A percentile compares a stretch with the other conserved stretches of the same genome.
Conservation (phyloP, 1,284 basidiomycete genomes). For the Papiliotrema nemorosa region DNA sequence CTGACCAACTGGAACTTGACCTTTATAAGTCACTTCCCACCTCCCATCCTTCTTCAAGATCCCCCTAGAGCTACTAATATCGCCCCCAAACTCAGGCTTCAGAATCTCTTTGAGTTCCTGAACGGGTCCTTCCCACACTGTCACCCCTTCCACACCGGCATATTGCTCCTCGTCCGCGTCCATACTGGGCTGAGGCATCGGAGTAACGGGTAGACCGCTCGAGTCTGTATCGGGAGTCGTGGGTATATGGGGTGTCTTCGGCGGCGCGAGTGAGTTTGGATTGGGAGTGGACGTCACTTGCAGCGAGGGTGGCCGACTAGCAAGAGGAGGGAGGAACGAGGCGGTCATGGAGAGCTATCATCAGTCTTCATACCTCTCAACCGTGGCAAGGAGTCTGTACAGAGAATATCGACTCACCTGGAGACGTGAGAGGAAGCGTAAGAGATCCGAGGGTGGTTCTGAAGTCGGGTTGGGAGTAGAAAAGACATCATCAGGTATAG, state of each 20-base stretch:
- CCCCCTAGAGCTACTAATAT: slow-evolving; percentile 55
- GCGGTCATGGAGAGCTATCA: slow-evolving; percentile 68
- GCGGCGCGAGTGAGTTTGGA: slow-evolving; percentile 14
- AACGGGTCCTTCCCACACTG: slow-evolving; percentile 54
- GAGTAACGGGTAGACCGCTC: slow-evolving; percentile 25
- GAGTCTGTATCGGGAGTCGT: slow-evolving; percentile 31
- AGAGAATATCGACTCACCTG: slow-evolving; percentile 62
- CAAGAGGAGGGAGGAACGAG: slow-evolving; percentile 65
- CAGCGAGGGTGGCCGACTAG: slow-evolving; percentile 33
- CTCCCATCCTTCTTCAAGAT: slow-evolving; percentile 60
- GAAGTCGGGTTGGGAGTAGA: slow-evolving; percentile 20
- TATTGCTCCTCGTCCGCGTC: slow-evolving; percentile 67
- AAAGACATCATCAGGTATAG: slow-evolving; percentile 50
- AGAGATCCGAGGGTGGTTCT: slow-evolving; percentile 57
- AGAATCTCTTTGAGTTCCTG: slow-evolving; percentile 30
- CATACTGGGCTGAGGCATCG: slow-evolving; percentile 51
- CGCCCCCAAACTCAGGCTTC: background rate
- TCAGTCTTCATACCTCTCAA: too few relatives aligned
- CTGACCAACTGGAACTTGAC: slow-evolving; percentile 72
- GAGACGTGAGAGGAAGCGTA: slow-evolving; percentile 64
- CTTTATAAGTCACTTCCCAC: slow-evolving; percentile 73
- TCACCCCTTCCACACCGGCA: slow-evolving; percentile 68
- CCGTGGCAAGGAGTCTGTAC: background rate
- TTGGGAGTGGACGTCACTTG: slow-evolving; percentile 6
- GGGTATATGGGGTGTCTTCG: slow-evolving; percentile 22